phyloP scores from a whole-genome alignment of 1,284 basidiomycete species.

The Apiotrichum montevideense region DNA sequence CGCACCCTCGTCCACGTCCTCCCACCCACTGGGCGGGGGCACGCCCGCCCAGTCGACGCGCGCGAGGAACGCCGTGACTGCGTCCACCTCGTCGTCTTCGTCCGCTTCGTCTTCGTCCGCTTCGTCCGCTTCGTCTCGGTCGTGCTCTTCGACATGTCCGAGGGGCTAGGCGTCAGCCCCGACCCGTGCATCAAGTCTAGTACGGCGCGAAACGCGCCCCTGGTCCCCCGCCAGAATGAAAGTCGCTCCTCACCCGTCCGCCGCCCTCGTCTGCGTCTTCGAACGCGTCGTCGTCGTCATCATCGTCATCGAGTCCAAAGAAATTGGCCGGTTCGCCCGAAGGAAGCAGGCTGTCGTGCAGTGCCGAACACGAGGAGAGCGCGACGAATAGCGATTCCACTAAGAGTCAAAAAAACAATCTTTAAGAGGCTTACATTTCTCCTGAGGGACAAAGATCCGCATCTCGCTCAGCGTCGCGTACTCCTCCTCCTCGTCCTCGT shows the following conservation, averaged over 20 bases:
- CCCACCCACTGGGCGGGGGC: conserved; percentile 8
- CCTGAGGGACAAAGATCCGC: conserved; percentile 59
- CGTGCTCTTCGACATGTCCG: conserved; percentile 48
- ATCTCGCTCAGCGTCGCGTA: conserved; percentile 65
- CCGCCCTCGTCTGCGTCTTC: conserved; percentile 47
- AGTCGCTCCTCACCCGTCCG: conserved; percentile 6
- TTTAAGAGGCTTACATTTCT: conserved; percentile 55
- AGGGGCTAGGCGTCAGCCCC: conserved; percentile 8
- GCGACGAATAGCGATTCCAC: conserved; percentile 84
- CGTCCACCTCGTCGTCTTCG: conserved; percentile 44
- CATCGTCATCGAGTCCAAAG: conserved; percentile 45
- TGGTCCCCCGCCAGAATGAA: too few relatives aligned
- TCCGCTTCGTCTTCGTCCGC: conserved; percentile 43
- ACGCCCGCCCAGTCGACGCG: conserved; percentile 54
- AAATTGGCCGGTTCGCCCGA: conserved; percentile 49
- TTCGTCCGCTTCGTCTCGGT: conserved; percentile 33
- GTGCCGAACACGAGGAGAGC: conserved; percentile 77
- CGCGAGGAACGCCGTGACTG: conserved; percentile 63
- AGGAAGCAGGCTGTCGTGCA: conserved; percentile 66
- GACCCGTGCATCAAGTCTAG: too few relatives aligned
- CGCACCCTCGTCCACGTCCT: conserved; percentile 1
- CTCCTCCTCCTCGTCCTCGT: conserved; percentile 50
- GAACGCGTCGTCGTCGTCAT: conserved; percentile 47
- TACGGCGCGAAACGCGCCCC: too few relatives aligned
- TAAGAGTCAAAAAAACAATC: conserved; percentile 36